Conservation (phyloP, 768 basidiomycete species). For the Mycena galopus region DNA sequence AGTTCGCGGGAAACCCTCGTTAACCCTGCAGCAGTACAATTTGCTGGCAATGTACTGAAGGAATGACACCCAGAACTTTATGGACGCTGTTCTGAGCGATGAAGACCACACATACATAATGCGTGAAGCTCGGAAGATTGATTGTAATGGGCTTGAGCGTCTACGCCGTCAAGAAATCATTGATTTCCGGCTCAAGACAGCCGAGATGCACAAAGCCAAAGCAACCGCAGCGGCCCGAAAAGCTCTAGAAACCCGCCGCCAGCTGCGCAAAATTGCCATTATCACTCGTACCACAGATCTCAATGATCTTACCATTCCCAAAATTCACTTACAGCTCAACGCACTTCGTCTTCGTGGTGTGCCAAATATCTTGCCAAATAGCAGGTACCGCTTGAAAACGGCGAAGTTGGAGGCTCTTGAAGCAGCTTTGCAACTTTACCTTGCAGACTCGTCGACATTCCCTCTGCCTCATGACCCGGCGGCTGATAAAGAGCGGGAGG, state of each 20-base stretch:
- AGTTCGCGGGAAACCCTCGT: slow-evolving; percentile 31
- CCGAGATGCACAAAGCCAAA: slow-evolving; percentile 4
- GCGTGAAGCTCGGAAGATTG: slow-evolving; percentile 12
- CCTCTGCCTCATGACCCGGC: not conserved
- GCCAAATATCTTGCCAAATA: slow-evolving; percentile 15
- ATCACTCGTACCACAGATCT: not conserved
- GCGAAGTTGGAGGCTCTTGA: not conserved
- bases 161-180: not conserved
- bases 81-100: slow-evolving; percentile 29
- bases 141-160: slow-evolving; percentile 2
- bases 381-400: slow-evolving; percentile 2
- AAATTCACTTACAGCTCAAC: not conserved
- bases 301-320: not conserved
- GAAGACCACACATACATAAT: slow-evolving; percentile 21
- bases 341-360: slow-evolving; percentile 10
- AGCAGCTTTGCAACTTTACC: not conserved
- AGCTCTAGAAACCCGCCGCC: not conserved
- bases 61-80: slow-evolving; percentile 44
- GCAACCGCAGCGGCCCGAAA: not conserved
- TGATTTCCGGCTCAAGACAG: not conserved
- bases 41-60: slow-evolving; percentile 38
- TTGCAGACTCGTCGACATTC: not conserved
- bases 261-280: not conserved
- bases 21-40: slow-evolving; percentile 42
- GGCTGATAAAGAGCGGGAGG: not conserved